Base-by-base conservation (phyloP, 352 stramenopile species). In the Pythium biforme region DNA sequence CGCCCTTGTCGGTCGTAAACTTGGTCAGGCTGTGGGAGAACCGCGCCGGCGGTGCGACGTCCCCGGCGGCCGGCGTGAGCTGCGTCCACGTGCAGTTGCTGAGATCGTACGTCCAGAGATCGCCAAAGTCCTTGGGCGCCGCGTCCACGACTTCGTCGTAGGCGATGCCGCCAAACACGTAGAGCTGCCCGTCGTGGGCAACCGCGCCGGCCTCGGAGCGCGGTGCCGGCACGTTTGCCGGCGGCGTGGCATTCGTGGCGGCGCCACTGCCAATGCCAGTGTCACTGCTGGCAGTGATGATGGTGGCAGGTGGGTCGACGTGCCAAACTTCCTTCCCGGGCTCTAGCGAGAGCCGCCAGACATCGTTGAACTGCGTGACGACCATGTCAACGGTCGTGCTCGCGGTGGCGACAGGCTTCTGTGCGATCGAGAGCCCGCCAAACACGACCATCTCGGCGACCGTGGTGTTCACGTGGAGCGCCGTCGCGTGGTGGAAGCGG, bases 161-260 rank as follows among this genome's bases (percentile, higher is more conserved):
- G 4, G 75, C 66, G 41, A 91, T 91, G 8, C 82, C 82, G 10
- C 82, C 82, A 51, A 86, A 91, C n/a, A 91, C 67, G 62, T 79
- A 76, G 26, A 91, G 66, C 48, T 73, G 64, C 37, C 83, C 66
- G 17, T 81, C 64, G 46, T 85, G 62, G 26, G 84, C 66, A 3
- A 87, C 78, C 0, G 74, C 55, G 0, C 73, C 78, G 1, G 80
- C 73, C 46, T 91, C 82, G 0, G 79, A 89, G 33, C 82, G 68
- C 22, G 72, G 40, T 1, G 69, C 57, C 5, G 81, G 81, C 37
- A 17, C 12, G 9, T n/a, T 43, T 20, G 37, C 14, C 17, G 37
- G 11, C 15, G 37, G 4, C 14, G 37, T 43, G 7, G 9, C 34
- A 17, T 41, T 41, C n/a, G 37, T 43, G 10, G 29, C 29, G 4